Base-by-base conservation (phyloP, 345 rosid species). In the Lenwebbia sp. region DNA sequence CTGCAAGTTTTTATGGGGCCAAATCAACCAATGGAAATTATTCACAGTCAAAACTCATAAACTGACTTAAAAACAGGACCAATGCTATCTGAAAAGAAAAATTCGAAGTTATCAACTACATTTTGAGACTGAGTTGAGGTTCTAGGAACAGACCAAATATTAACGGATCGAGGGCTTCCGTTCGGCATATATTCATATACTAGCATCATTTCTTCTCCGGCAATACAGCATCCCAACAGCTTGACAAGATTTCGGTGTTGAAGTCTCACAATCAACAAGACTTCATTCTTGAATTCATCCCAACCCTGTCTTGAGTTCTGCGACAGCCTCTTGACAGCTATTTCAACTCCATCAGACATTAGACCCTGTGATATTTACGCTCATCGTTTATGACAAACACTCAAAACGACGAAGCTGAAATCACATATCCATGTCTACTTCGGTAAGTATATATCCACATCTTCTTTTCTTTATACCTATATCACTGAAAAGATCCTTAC, bases 301-400 rank as follows among this genome's bases (percentile, higher is more conserved):
- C 28, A 25, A 21, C 86, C 83, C 54, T 85, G 83, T 26, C 65
- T 50, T 23, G 86, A 85, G 22, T 25, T 50, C 83, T 85, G 47
- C 22, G 85, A 85, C 44, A 88, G 83, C 40, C 87, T 62, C 83
- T 83, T 85, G 15, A 88, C 89, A 19, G 86, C 89, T 57, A 88
- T 74, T 60, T 85, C 83, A 10, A 19, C 6, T 76, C 89, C 89
- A 60, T 85, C 56, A 6, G 53, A 52, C 60, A 88, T 55, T 49
- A 12, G 14, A 23, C 87, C 89, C 89, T 85, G 65, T 15, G 5
- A 52, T n/a, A 33, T 57, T 26, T 12, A 58, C 1, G 17, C 15
- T n/a, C 13, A 26, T 52, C 19, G 6, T 52, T 14, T 52, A 52
- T 13, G 65, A n/a, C 8, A 58, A 58, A 26, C 33, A 58, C 13